Evolutionary conservation across 2,329 filamentous ascomycete species (phyloP).

Genomic region (Colletotrichum falcatum): DNA sequence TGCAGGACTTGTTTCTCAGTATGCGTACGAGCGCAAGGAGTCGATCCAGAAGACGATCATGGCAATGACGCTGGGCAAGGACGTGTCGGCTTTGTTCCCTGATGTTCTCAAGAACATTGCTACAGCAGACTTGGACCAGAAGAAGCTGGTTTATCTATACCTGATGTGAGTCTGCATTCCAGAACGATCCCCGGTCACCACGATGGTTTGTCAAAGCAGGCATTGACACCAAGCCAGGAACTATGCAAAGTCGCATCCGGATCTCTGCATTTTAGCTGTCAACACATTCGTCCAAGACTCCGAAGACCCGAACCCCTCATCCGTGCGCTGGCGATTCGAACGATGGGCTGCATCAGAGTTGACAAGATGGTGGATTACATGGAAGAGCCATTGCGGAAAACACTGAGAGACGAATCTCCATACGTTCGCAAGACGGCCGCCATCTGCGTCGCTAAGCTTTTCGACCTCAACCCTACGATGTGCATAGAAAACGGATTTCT

Average conservation of each 20-base stretch:
- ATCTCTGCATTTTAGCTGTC: slow-evolving; percentile 97
- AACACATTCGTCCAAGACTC: slow-evolving; percentile 99
- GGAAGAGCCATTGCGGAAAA: slow-evolving; percentile 97
- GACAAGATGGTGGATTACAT: slow-evolving; percentile 99
- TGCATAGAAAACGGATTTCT: slow-evolving; percentile 98
- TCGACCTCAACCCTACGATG: slow-evolving; percentile 91
- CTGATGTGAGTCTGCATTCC: slow-evolving; percentile 77
- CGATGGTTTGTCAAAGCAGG: not conserved
- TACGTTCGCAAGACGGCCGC: slow-evolving; percentile 99
- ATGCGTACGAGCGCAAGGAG: slow-evolving; percentile 99
- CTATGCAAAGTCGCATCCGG: slow-evolving; percentile 98
- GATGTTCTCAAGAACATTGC: slow-evolving; percentile 99
- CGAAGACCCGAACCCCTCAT: slow-evolving; percentile 97
- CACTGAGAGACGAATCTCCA: slow-evolving; percentile 94
- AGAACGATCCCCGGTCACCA: slow-evolving; percentile 11
- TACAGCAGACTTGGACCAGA: slow-evolving; percentile 93
- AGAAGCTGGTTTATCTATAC: slow-evolving; percentile 99
- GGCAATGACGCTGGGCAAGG: slow-evolving; percentile 99
- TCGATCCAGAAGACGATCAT: slow-evolving; percentile 99
- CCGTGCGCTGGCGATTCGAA: slow-evolving; percentile 92
- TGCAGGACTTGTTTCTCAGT: slow-evolving; percentile 95
- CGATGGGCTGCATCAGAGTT: slow-evolving; percentile 98
- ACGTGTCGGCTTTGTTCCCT: slow-evolving; percentile 96
- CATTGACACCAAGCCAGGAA: slow-evolving; percentile 72
- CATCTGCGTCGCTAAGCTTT: slow-evolving; percentile 97